Base-by-base conservation (phyloP, 441 rosid species). In the Populus trichocarpa region DNA sequence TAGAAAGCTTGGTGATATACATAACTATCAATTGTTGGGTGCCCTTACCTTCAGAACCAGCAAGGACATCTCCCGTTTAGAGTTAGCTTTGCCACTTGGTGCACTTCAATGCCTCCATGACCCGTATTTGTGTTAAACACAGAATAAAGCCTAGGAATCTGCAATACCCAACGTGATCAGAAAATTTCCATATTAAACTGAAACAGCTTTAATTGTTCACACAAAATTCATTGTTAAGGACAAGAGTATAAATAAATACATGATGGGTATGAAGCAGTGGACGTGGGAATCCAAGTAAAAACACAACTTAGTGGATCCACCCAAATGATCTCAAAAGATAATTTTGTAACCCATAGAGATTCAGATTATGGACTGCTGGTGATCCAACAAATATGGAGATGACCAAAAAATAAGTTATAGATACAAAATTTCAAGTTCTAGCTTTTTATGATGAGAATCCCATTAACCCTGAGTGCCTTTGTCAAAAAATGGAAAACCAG, bases 91-190 rank as follows among this genome's bases (percentile, higher is more conserved):
- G 13, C 42, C 12, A 72, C 20, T 50, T 22, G 42, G 9, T 14
- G 3, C 16, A 26, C 26, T 35, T 8, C 16, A 28, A 13, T 33
- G 69, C 53, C 69, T 6, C 40, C 16, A 30, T 22, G 0, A 20
- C 50, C 14, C 26, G 16, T 2, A 33, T 25, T 38, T 16, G 46
- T 66, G 42, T 63, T 13, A 50, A 50, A 14, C n/a, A 30, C 20
- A 40, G 23, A 16, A 16, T 26, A 35, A 38, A 38, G 53, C 38
- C 18, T 26, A 9, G 23, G 30, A 26, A 40, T 22, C 57, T 69
- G 79, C 73, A 57, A 28, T 18, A 72, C 23, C 14, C 18, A 66
- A 12, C 46, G 9, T 23, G 16, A 78, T 72, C 71, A 71, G 36
- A 67, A n/a, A 20, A 46, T 50, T 46, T 23, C 13, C 23, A n/a